A percentile compares a stretch with the other conserved stretches of the same genome.
phyloP scores from a whole-genome alignment of 225 moss, liverwort and hornwort genomes.

The Asterella californica region DNA sequence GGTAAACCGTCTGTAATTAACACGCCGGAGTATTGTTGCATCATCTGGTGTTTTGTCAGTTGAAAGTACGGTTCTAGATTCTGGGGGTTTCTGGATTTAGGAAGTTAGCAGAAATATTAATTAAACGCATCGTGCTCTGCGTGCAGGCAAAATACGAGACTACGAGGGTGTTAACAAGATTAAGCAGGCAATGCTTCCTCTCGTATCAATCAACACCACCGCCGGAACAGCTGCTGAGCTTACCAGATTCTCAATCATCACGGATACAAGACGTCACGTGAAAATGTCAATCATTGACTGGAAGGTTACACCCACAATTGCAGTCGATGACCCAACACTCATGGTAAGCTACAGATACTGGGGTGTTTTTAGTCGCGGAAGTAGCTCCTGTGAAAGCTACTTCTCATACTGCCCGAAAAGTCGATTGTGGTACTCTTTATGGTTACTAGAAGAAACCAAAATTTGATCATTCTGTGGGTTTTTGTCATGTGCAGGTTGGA shows the following conservation, averaged over 20 bases:
- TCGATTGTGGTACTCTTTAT: no score
- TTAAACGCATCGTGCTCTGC: background rate
- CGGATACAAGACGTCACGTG: constrained; percentile 16
- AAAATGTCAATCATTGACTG: constrained; percentile 27
- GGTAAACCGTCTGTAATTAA: background rate
- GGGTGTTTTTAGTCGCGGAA: background rate
- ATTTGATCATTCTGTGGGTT: background rate
- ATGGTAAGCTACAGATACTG: constrained; percentile 6
- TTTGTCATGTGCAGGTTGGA: background rate
- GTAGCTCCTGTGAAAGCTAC: background rate
- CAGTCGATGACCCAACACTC: constrained; percentile 21
- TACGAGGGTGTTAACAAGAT: constrained; percentile 24
- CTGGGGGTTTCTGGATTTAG: background rate
- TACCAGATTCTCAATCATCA: constrained; percentile 22
- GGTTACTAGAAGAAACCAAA: no score
- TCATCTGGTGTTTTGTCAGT: background rate
- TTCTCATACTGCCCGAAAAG: no score
- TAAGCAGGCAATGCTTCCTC: constrained; percentile 20
- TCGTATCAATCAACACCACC: constrained; percentile 20
- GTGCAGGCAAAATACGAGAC: constrained; percentile 20
- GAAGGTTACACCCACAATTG: constrained; percentile 22
- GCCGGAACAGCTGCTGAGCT: constrained; percentile 25
- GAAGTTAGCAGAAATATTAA: background rate
- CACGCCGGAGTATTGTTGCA: background rate
- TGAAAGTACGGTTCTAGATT: background rate